Base-by-base conservation (phyloP, 208 protist species). In the Porcisia deanei region DNA sequence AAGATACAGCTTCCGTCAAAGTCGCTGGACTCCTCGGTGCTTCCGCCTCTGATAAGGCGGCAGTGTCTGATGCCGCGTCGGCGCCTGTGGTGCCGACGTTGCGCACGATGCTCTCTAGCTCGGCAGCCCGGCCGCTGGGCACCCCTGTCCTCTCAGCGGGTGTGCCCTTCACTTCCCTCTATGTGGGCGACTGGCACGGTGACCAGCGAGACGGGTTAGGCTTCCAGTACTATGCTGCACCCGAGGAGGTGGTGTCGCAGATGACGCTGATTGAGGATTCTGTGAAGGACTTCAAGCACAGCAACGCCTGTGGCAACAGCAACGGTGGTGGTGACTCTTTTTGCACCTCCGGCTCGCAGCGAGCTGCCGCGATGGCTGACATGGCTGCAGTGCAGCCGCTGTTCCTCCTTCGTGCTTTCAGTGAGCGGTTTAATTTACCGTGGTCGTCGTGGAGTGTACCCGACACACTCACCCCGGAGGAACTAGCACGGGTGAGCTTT, bases 151-250 rank as follows among this genome's bases (percentile, higher is more conserved):
- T 2, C 20, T 45, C 37, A 16, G n/a, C 72, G 30, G 52, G 80
- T 30, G 49, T 41, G 30, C 66, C 71, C 22, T 86, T 78, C 68
- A 86, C 80, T 34, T 87, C 89, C 18, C 67, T 95, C n/a, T 97
- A 96, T 77, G 79, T 86, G 30, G 94, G 94, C 30, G 80, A 86
- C 79, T 96, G 91, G 91, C 52, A 55, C 22, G 89, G 90, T 6
- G 80, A 76, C n/a, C 76, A 85, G 18, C 89, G 84, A 65, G 77
- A 94, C 45, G 94, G 94, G 14, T 77, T 86, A 30, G 94, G 94
- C 20, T 82, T 89, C 7, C 86, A 85, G 71, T 88, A 91, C 73
- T 97, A 97, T 74, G 83, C 89, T 8, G 79, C 72, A 3, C 64
- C 82, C 3, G 82, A 81, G 22, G 76, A 81, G 63, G 63, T 67